phyloP scores from a whole-genome alignment of 2,329 filamentous ascomycete species.

The Zymoseptoria ardabiliae region DNA sequence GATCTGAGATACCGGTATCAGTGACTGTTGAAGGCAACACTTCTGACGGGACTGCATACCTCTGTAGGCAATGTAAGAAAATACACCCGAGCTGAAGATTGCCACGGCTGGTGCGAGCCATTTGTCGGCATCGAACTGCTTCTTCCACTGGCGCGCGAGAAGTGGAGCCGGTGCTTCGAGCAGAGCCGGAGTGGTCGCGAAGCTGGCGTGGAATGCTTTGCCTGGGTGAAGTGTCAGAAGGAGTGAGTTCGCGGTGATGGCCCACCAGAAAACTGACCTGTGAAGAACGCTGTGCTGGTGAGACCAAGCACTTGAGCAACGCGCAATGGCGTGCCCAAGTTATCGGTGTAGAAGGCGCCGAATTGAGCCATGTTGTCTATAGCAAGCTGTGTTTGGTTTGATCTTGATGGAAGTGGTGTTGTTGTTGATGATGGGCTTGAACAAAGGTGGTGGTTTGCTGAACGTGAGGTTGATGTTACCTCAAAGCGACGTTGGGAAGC shows the following conservation, averaged over 20 bases:
- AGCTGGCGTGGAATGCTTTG: constrained; percentile 26
- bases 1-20: constrained; percentile 3
- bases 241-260: neutral
- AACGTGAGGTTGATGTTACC: neutral
- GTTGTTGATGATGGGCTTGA: neutral
- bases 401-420: neutral
- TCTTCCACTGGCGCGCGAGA: constrained; percentile 50
- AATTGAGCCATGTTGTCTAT: constrained; percentile 11
- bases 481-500: neutral
- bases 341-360: constrained; percentile 14
- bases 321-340: constrained; percentile 31
- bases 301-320: constrained; percentile 46
- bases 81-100: constrained; percentile 36
- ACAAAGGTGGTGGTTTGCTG: neutral
- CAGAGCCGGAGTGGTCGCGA: constrained; percentile 45
- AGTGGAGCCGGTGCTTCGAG: constrained; percentile 50
- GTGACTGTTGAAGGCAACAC: constrained; percentile 17
- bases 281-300: constrained; percentile 42
- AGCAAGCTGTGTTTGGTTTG: neutral
- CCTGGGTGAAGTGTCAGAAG: constrained; percentile 18
- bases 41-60: constrained; percentile 20
- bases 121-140: constrained; percentile 36
- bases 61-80: constrained; percentile 42
- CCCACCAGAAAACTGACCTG: constrained; percentile 27
- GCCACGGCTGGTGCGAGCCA: constrained; percentile 35